Base-by-base conservation (phyloP, 805 yeast genomes). In the Candida endomychidarum region DNA sequence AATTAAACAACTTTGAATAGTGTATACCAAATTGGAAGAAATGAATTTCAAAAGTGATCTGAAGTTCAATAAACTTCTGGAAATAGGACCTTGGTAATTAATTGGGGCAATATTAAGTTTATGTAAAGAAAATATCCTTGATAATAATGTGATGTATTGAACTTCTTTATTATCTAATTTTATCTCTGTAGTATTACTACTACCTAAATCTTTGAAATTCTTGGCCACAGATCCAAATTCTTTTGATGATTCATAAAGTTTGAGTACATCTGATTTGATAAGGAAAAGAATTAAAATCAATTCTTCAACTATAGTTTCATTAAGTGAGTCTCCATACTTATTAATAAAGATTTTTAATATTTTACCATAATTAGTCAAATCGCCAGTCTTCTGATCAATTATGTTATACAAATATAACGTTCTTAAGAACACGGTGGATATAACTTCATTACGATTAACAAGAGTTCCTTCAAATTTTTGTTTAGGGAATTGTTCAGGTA, bases 21-120 rank as follows among this genome's bases (percentile, higher is more conserved):
- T 60, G 47, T 79, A 80, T 44, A 77, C 72, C 19, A 80, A 55
- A 29, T 70, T 71, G 16, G 60, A 62, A 21, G 72, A 72, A 34
- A 83, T 58, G 34, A 74, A 74, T 40, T 78, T 72, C 34, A 83
- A 57, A 41, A 79, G 78, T 14, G 88, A 81, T 53, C 89, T 74
- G 57, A 83, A 84, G 31, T 78, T 75, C 35, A 86, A 65, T 24
- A 86, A 65, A 26, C 77, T 74, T 48, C 82, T 76, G 12, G 87
- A 84, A 23, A 87, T 68, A 10, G 88, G 89, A 2, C 90, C 90
- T 32, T 75, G 74, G 61, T 78, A 81, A 36, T 74, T 77, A 27
- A 67, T 67, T 19, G 78, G 78, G 32, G 66, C 49, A 21, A 67
- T 60, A 27, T 64, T 56, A 31, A 67, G 53, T 45, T 54, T 63